phyloP scores from a whole-genome alignment of 176 grass and related monocot genomes.

The Phyllostachys edulis region DNA sequence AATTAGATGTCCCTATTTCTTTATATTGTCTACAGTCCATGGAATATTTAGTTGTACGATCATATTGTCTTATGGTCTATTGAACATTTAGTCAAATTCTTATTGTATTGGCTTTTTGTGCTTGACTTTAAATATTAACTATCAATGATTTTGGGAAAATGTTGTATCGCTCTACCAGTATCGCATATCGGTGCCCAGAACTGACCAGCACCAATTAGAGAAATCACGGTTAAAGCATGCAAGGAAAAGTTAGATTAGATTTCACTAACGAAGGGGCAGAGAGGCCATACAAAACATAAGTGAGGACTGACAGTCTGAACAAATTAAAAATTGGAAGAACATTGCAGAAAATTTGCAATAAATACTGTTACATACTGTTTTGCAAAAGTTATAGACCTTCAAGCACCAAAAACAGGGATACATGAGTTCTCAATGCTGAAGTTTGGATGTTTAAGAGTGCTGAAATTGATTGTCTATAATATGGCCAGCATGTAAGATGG shows the following conservation, averaged over 20 bases:
- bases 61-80: not conserved
- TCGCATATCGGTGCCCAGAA: not conserved
- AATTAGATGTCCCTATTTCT: not conserved
- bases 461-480: not conserved
- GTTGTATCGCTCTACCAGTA: not conserved
- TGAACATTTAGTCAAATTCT: not conserved
- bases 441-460: not conserved
- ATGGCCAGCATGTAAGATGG: conserved; percentile 11
- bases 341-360: not conserved
- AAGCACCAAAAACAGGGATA: conserved; percentile 13
- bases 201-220: not conserved
- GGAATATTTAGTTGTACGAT: not conserved
- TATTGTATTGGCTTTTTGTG: not conserved
- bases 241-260: conserved; percentile 5
- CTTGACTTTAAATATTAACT: not conserved
- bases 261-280: not conserved
- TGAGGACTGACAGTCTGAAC: not conserved
- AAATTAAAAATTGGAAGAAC: not conserved
- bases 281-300: not conserved
- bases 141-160: not conserved
- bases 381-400: not conserved
- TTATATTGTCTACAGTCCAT: conserved; percentile 10
- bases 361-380: not conserved
- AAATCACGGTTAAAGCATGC: not conserved
- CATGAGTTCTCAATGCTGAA: not conserved